A percentile compares a stretch with the other conserved stretches of the same genome.
phyloP scores from a whole-genome alignment of 2,329 filamentous ascomycete genomes.

The Teratosphaeria destructans region DNA sequence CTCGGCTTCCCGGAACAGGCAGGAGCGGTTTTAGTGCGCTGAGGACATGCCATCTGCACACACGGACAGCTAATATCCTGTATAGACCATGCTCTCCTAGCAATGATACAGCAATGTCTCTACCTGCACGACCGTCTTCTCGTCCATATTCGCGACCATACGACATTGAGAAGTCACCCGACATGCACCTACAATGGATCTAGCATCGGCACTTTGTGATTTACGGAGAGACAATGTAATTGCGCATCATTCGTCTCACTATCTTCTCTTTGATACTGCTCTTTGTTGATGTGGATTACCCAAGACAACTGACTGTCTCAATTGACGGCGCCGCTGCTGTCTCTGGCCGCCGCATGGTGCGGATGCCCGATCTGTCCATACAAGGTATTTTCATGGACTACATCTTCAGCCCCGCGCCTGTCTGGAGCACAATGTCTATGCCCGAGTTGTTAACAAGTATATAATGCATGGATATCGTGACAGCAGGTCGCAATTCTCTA shows the following conservation, averaged over 20 bases:
- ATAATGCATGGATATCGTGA: neutral
- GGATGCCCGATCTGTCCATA: neutral
- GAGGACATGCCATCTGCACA: no score
- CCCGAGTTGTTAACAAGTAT: neutral
- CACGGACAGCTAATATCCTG: no score
- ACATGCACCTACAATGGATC: no score
- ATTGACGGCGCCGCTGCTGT: no score
- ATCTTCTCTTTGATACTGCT: neutral
- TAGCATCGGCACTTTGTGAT: no score
- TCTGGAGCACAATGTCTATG: neutral
- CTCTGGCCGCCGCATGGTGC: no score
- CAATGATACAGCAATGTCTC: no score
- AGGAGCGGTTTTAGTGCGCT: neutral
- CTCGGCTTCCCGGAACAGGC: neutral
- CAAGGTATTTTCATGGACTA: neutral
- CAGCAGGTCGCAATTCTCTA: neutral
- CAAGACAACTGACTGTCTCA: neutral
- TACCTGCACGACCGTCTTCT: no score
- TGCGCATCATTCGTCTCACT: neutral
- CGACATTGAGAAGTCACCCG: no score
- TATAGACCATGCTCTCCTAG: no score
- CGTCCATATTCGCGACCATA: no score
- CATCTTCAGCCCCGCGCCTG: no score
- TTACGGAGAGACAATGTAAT: neutral
- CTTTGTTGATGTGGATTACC: neutral